Base-by-base conservation (phyloP, 306 rosid species). In the Lathyrus aphaca region DNA sequence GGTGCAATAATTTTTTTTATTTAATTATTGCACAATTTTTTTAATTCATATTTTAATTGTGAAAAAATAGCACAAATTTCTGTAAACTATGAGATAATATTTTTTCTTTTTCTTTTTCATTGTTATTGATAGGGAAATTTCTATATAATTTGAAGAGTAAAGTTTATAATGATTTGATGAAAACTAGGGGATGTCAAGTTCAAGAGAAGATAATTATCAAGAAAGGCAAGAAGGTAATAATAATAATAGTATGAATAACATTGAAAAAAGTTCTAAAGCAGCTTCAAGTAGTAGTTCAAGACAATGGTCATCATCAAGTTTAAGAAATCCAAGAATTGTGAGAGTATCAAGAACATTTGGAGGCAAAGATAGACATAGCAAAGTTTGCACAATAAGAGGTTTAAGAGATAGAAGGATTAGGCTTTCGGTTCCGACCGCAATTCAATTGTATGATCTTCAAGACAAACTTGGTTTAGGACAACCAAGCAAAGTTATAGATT, bases 321-420 rank as follows among this genome's bases (percentile, higher is more conserved):
- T 86, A 39, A 79, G 91, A 63, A 93, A 93, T 40, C 98, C 98
- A 16, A 86, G 98, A 74, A 93, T 93, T 40, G 97, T 93, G 0
- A 81, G 97, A 12, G 96, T 90, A 8, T 90, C 98, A 0, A 86
- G 97, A 4, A 73, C 89, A 0, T 93, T 93, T 17, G 98, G 98
- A 4, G 98, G 98, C 8, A 93, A 93, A 82, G 98, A 93, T 38
- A 68, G 98, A 64, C 98, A 93, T 45, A 93, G 98, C 84, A 93
- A 93, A 68, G 98, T 93, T 30, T 90, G 91, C 82, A 93, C 98
- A 8, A 72, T 93, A 16, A 88, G 97, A 66, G 98, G 98, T 11
- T 80, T 93, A 45, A 82, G 98, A 30, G 98, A 93, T 79, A 79
- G 98, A 43, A 76, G 98, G 56, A 93, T 93, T 21, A 82, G 98